A percentile compares a stretch with the other conserved stretches of the same genome.
These are phyloP conservation scores for Podospora anserina DNA, from an alignment of 495 filamentous ascomycete species.

Conservation along the genomic window DNA sequence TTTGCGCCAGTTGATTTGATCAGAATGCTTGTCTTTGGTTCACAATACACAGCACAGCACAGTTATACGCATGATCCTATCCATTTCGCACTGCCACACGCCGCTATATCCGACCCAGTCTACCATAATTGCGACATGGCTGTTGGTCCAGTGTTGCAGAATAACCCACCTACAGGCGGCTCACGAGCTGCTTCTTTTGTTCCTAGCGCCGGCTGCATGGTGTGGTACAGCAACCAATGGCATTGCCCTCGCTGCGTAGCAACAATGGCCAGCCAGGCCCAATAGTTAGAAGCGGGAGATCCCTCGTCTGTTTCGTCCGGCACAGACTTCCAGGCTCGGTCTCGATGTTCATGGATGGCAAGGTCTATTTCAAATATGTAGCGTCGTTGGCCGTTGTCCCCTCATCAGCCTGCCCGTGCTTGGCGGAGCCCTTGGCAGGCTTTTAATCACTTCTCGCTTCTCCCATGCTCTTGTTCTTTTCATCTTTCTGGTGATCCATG, in stretches of 20 bases:
- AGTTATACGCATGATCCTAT: not conserved
- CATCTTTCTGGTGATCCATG: not conserved
- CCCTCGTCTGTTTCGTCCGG: not conserved
- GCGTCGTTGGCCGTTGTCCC: not conserved
- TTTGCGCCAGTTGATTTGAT: not conserved
- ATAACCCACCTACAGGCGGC: not conserved
- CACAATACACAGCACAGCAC: not conserved
- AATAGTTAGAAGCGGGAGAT: not conserved
- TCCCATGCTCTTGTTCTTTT: not conserved
- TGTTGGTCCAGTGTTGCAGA: not conserved
- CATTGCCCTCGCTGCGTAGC: not conserved
- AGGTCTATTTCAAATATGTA: not conserved
- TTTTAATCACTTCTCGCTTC: constrained; percentile 4
- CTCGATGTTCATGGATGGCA: constrained; percentile 8
- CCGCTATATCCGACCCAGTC: not conserved
- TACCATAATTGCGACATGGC: not conserved
- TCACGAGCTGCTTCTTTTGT: not conserved
- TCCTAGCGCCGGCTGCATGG: not conserved
- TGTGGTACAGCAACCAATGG: not conserved
- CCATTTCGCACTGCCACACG: not conserved
- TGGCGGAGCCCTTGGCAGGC: not conserved
- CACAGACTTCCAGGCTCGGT: not conserved
- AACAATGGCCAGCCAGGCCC: not conserved
- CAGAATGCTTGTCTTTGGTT: not conserved
- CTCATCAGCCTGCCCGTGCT: not conserved